These are phyloP conservation scores for Acanthamoeba divionensis DNA, from an alignment of 208 protist genomes.

Conservation along the genomic window DNA sequence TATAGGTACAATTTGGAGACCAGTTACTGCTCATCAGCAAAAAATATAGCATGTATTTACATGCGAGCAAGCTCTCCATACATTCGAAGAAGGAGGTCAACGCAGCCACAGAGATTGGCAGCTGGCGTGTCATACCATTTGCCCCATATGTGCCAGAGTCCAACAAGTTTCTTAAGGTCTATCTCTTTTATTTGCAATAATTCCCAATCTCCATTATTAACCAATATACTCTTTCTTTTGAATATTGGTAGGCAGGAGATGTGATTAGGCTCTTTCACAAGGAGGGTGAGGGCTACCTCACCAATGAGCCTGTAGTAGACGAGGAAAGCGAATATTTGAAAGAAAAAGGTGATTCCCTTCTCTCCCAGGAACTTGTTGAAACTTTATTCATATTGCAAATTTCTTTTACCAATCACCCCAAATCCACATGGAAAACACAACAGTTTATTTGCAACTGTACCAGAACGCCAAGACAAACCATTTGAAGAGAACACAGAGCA, in stretches of 20 bases:
- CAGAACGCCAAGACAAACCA: background rate
- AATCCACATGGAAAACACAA: too few species aligned
- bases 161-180: background rate
- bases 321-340: background rate
- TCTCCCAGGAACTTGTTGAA: too few species aligned
- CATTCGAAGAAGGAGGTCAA: background rate
- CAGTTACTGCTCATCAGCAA: background rate
- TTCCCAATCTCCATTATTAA: too few species aligned
- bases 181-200: too few species aligned
- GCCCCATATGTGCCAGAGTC: background rate
- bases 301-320: background rate
- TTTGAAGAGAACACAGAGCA: background rate
- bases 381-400: too few species aligned
- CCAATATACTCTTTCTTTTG: too few species aligned
- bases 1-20: background rate
- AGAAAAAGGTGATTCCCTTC: too few species aligned
- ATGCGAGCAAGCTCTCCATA: background rate
- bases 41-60: background rate
- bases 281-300: slow-evolving; percentile 44
- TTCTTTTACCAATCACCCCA: too few species aligned
- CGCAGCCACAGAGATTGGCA: background rate
- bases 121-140: slow-evolving; percentile 23
- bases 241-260: too few species aligned
- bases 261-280: slow-evolving; percentile 41
- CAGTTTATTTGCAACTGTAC: background rate